Conservation (phyloP, 2,329 filamentous ascomycete species). For the Cadophora malorum region DNA sequence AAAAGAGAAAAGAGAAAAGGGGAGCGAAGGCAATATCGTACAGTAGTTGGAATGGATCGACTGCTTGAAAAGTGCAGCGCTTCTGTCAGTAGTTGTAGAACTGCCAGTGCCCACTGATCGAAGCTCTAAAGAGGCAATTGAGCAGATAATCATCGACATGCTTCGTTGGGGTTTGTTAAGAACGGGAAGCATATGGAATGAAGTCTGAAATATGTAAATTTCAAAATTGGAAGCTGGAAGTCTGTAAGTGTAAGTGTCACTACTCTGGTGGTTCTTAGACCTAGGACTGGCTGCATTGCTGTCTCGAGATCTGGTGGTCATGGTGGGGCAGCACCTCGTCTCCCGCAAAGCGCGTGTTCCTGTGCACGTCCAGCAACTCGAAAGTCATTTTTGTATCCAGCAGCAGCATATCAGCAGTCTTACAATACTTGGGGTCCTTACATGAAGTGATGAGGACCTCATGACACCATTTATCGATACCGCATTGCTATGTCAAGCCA, state of each 20-base stretch:
- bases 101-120: neutral
- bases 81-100: neutral
- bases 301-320: neutral
- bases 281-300: no score
- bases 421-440: slow-evolving; percentile 27
- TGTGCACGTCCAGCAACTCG: neutral
- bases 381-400: neutral
- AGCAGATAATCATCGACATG: neutral
- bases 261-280: no score
- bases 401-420: slow-evolving; percentile 16
- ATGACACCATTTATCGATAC: slow-evolving; percentile 43
- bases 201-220: no score
- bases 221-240: no score
- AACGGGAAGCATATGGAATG: no score
- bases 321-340: slow-evolving; percentile 12
- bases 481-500: slow-evolving; percentile 44
- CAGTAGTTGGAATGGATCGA: neutral
- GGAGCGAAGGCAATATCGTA: neutral
- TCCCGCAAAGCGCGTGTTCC: slow-evolving; percentile 16
- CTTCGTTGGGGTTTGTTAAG: neutral
- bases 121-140: neutral
- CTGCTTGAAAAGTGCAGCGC: neutral
- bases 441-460: slow-evolving; percentile 34
- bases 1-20: neutral
- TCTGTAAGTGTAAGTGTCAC: no score